Conservation (phyloP, 352 stramenopile species). For the Phytophthora chlamydospora region DNA sequence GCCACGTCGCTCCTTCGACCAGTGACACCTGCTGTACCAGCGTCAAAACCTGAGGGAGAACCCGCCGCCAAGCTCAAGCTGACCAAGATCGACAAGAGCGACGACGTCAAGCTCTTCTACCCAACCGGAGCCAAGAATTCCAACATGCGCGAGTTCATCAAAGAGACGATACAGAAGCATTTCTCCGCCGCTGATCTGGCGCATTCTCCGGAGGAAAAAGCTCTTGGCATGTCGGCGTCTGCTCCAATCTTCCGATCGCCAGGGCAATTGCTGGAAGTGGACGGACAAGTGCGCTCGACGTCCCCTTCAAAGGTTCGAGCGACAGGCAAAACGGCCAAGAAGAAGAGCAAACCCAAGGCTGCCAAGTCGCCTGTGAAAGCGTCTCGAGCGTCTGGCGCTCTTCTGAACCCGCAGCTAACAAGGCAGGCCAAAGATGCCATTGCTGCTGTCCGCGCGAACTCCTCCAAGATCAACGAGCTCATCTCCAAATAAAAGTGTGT, state of each 20-base stretch:
- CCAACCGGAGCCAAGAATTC: constrained; percentile 70
- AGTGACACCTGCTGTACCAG: constrained; percentile 16
- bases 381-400: constrained; percentile 19
- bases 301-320: constrained; percentile 18
- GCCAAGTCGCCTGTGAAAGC: constrained; percentile 29
- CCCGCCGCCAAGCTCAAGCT: constrained; percentile 30
- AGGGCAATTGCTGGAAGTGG: constrained; percentile 1
- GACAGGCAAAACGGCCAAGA: constrained; percentile 12
- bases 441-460: constrained; percentile 61
- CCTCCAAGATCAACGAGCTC: constrained; percentile 80
- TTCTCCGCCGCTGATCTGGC: constrained; percentile 20
- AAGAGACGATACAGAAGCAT: constrained; percentile 62
- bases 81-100: constrained; percentile 38
- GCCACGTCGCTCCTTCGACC: constrained; percentile 20
- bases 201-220: neutral
- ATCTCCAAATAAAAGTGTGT: constrained; percentile 51
- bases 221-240: constrained; percentile 27
- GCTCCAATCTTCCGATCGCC: constrained; percentile 20
- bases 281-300: constrained; percentile 2
- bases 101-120: constrained; percentile 71
- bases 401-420: constrained; percentile 64
- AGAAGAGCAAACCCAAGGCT: constrained; percentile 29
- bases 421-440: constrained; percentile 66
- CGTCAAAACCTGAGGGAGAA: constrained; percentile 6
- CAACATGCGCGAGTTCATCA: constrained; percentile 76